A percentile compares a stretch with the other conserved stretches of the same genome.
Evolutionary conservation across 257 asterid genomes (phyloP).

Genomic region (Penstemon eatonii): DNA sequence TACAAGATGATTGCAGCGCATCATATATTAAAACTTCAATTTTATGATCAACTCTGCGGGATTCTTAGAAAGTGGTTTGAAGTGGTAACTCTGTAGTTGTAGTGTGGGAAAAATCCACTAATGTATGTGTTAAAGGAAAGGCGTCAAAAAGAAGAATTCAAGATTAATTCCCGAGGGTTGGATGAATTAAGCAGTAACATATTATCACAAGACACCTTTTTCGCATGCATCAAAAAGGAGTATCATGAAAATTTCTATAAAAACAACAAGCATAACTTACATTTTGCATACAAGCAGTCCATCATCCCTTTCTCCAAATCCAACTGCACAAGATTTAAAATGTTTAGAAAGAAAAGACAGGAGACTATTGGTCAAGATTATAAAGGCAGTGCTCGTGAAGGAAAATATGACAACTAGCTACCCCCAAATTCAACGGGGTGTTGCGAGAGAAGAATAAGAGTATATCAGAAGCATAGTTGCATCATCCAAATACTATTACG

Average conservation of each 20-base stretch:
- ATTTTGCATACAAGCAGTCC: conserved; percentile 97
- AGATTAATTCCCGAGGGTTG: background rate
- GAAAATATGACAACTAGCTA: no score
- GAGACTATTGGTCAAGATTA: background rate
- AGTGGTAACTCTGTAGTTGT: background rate
- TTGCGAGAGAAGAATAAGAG: no score
- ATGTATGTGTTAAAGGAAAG: background rate
- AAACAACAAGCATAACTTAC: conserved; percentile 47
- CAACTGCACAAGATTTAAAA: conserved; percentile 50
- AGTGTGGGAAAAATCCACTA: background rate
- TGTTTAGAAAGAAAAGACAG: conserved; percentile 10
- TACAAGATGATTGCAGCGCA: background rate
- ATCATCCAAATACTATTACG: background rate
- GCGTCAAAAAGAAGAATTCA: background rate
- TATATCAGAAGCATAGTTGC: background rate
- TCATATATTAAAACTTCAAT: conserved; percentile 7
- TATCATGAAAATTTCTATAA: background rate
- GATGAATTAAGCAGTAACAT: background rate
- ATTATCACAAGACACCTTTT: background rate
- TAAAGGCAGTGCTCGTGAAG: no score
- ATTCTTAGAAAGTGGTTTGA: background rate
- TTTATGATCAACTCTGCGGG: background rate
- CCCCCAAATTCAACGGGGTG: no score
- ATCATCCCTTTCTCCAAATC: conserved; percentile 96
- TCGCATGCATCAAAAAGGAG: conserved; percentile 6